A percentile compares a stretch with the other conserved stretches of the same genome.
phyloP scores from a whole-genome alignment of 768 basidiomycete species.

The Collybiopsis confluens region DNA sequence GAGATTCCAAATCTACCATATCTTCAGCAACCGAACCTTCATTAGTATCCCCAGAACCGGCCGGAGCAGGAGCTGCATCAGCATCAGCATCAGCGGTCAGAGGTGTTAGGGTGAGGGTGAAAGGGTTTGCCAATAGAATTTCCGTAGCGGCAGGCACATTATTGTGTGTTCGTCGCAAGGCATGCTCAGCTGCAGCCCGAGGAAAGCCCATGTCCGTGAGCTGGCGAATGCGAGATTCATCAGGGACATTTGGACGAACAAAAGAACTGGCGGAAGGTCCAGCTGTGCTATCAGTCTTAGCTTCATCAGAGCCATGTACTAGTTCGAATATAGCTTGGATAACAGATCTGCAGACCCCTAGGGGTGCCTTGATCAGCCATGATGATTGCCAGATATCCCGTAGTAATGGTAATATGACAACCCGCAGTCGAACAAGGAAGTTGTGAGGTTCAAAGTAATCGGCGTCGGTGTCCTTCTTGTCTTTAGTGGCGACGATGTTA shows the following conservation, averaged over 20 bases:
- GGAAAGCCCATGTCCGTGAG: constrained; percentile 97
- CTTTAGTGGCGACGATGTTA: constrained; percentile 59
- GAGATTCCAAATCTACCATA: not conserved
- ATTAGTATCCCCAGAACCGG: constrained; percentile 17
- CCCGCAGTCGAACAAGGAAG: constrained; percentile 79
- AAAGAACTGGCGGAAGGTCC: constrained; percentile 22
- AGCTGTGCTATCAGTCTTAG: constrained; percentile 38
- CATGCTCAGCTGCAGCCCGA: constrained; percentile 80
- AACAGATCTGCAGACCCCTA: constrained; percentile 69
- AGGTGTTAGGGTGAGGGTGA: too few species aligned
- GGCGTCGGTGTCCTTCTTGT: constrained; percentile 72
- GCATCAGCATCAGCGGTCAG: constrained; percentile 65
- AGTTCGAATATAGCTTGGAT: constrained; percentile 79
- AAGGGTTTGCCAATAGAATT: constrained; percentile 77
- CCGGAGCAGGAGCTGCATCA: constrained; percentile 26
- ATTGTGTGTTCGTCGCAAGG: constrained; percentile 80
- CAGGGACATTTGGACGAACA: constrained; percentile 31
- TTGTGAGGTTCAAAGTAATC: constrained; percentile 84
- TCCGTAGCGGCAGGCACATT: constrained; percentile 89
- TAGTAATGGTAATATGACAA: constrained; percentile 63
- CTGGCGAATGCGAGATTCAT: constrained; percentile 76
- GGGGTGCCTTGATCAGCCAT: constrained; percentile 77
- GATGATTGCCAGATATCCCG: constrained; percentile 73
- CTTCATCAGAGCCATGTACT: constrained; percentile 72
- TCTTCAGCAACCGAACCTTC: constrained; percentile 22